Percentiles rank a stretch among this genome's conserved stretches.
Evolutionary conservation across 495 filamentous ascomycete species (phyloP).

Genomic region (Echria macrotheca): DNA sequence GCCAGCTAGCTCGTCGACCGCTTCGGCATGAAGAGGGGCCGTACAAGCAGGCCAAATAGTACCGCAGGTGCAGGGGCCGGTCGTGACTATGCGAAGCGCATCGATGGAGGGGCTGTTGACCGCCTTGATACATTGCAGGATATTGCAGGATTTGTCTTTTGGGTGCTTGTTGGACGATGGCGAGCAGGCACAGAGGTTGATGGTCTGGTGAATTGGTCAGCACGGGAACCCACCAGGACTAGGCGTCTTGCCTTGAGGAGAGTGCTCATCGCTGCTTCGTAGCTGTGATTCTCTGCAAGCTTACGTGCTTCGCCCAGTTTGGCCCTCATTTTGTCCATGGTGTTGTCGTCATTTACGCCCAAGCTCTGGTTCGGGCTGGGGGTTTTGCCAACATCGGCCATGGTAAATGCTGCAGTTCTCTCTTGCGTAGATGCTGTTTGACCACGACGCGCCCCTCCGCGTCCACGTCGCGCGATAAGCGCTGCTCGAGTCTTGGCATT

Average conservation of each 20-base stretch:
- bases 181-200: too few species aligned
- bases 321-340: too few species aligned
- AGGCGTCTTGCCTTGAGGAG: not conserved
- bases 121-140: slow-evolving; percentile 17
- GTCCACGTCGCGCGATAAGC: too few species aligned
- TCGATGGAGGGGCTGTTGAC: slow-evolving; percentile 8
- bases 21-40: slow-evolving; percentile 12
- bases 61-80: slow-evolving; percentile 19
- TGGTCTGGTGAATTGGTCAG: too few species aligned
- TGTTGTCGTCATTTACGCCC: too few species aligned
- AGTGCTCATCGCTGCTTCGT: not conserved
- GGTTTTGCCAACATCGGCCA: too few species aligned
- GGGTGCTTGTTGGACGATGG: slow-evolving; percentile 12
- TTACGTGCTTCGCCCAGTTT: not conserved
- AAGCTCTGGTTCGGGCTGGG: too few species aligned
- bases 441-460: too few species aligned
- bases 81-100: slow-evolving; percentile 7
- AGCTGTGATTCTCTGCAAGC: not conserved
- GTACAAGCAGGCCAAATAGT: slow-evolving; percentile 22
- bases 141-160: slow-evolving; percentile 25
- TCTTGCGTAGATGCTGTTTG: too few species aligned
- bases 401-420: too few species aligned
- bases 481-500: too few species aligned
- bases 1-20: slow-evolving; percentile 19
- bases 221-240: too few species aligned